Conservation (phyloP, 805 yeast genomes). For the Scheffersomyces lignosus region DNA sequence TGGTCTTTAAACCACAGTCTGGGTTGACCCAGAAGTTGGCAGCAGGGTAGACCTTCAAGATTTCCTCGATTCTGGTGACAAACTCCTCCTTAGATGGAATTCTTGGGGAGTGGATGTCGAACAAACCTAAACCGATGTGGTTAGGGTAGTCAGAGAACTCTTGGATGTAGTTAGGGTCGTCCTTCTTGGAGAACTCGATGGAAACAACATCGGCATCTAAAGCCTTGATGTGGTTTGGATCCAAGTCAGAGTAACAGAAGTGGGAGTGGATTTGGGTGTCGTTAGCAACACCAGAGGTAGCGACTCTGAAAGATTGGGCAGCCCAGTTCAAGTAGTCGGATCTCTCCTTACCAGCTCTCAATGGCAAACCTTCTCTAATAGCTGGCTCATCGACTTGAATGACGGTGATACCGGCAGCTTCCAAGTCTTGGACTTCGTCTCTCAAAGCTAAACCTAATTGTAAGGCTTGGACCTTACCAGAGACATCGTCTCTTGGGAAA, state of each 20-base stretch:
- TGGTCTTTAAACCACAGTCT: constrained; percentile 99
- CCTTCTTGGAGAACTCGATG: constrained; percentile 99
- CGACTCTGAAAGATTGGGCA: constrained; percentile 98
- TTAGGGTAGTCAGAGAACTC: constrained; percentile 98
- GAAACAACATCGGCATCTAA: constrained; percentile 99
- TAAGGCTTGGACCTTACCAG: constrained; percentile 89
- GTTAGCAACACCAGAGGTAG: constrained; percentile 96
- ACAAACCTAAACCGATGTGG: constrained; percentile 99
- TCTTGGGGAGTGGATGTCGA: constrained; percentile 99
- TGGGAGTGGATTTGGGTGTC: constrained; percentile 98
- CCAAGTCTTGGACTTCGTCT: constrained; percentile 98
- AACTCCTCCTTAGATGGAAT: constrained; percentile 97
- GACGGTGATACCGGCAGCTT: constrained; percentile 96
- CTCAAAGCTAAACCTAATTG: constrained; percentile 97
- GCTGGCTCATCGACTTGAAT: constrained; percentile 99
- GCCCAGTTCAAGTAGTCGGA: constrained; percentile 97
- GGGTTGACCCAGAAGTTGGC: constrained; percentile 99
- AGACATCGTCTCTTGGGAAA: constrained; percentile 98
- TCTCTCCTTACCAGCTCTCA: constrained; percentile 97
- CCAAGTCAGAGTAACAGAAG: constrained; percentile 99
- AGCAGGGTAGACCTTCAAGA: constrained; percentile 96
- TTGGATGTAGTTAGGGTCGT: constrained; percentile 95
- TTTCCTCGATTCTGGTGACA: constrained; percentile 87
- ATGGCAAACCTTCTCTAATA: constrained; percentile 99
- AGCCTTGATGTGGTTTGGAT: constrained; percentile 99